Percentiles rank a stretch among this genome's conserved stretches.
phyloP scores from a whole-genome alignment of 1,284 basidiomycete species.

The Mycena sp. region DNA sequence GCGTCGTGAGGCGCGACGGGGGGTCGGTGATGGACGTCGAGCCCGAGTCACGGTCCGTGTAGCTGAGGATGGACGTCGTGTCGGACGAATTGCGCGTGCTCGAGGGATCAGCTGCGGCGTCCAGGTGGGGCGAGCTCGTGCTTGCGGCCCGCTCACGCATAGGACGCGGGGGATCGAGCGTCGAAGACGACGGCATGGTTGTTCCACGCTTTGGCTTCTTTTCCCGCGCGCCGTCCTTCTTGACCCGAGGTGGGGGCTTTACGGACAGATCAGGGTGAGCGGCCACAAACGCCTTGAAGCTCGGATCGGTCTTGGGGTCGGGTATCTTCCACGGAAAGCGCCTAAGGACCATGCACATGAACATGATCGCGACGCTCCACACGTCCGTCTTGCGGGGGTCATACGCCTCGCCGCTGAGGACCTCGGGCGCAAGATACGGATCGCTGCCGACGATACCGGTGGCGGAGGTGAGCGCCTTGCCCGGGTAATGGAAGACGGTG shows the following conservation, averaged over 20 bases:
- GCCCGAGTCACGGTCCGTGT: conserved; percentile 48
- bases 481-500: conserved; percentile 98
- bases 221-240: conserved; percentile 9
- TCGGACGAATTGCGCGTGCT: conserved; percentile 52
- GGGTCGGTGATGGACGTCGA: conserved; percentile 57
- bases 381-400: conserved; percentile 98
- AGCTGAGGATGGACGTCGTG: conserved; percentile 53
- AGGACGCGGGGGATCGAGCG: conserved; percentile 31
- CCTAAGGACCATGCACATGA: conserved; percentile 98
- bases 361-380: conserved; percentile 98
- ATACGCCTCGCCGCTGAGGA: conserved; percentile 65
- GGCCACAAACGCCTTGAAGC: conserved; percentile 91
- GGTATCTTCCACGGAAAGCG: conserved; percentile 99
- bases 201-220: conserved; percentile 41
- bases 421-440: conserved; percentile 98
- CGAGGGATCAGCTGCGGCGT: conserved; percentile 34
- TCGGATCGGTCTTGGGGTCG: conserved; percentile 92
- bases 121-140: conserved; percentile 31
- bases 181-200: conserved; percentile 42
- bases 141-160: conserved; percentile 45
- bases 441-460: conserved; percentile 97
- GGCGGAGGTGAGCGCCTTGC: conserved; percentile 77
- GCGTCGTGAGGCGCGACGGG: conserved; percentile 47
- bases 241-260: conserved; percentile 48
- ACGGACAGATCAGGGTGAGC: conserved; percentile 89